Percentiles rank a stretch among this genome's conserved stretches.
phyloP scores from a whole-genome alignment of 164 flowering plant genomes.

The Taxillus chinensis region DNA sequence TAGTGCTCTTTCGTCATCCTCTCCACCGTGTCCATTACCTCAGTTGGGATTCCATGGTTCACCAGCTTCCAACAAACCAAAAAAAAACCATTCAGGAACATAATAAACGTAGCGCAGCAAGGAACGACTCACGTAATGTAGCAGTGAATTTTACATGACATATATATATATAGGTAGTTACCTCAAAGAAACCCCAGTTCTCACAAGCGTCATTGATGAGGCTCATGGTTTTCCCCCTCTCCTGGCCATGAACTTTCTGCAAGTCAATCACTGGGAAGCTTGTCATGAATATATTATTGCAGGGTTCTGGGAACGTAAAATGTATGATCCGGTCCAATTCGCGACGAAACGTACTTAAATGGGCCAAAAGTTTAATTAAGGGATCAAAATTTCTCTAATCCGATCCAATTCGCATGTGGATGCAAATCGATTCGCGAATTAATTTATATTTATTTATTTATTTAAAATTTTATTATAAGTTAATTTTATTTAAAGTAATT shows the following conservation, averaged over 20 bases:
- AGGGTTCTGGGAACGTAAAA: too few relatives aligned
- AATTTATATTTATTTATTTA: too few relatives aligned
- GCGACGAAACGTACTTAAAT: too few relatives aligned
- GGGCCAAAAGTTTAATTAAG: too few relatives aligned
- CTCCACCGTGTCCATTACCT: slow-evolving; percentile 3
- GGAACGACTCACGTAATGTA: not conserved
- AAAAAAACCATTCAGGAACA: not conserved
- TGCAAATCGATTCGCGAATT: too few relatives aligned
- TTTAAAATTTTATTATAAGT: too few relatives aligned
- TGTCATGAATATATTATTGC: slow-evolving; percentile 25
- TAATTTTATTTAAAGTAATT: too few relatives aligned
- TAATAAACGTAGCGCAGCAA: not conserved
- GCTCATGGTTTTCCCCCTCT: slow-evolving; percentile 49
- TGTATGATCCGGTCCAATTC: too few relatives aligned
- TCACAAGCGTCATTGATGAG: slow-evolving; percentile 75
- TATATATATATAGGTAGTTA: slow-evolving; percentile 8
- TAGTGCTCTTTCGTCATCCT: slow-evolving; percentile 1
- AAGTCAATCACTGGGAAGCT: slow-evolving; percentile 66
- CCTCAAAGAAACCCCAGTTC: slow-evolving; percentile 98
- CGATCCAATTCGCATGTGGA: too few relatives aligned
- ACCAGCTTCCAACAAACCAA: not conserved
- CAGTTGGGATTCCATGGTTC: not conserved
- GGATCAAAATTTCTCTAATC: too few relatives aligned
- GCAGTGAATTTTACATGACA: not conserved
- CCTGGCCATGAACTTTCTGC: slow-evolving; percentile 60